Evolutionary conservation across 2,329 filamentous ascomycete genomes (phyloP).

Genomic region (Leptographium radiaticola): DNA sequence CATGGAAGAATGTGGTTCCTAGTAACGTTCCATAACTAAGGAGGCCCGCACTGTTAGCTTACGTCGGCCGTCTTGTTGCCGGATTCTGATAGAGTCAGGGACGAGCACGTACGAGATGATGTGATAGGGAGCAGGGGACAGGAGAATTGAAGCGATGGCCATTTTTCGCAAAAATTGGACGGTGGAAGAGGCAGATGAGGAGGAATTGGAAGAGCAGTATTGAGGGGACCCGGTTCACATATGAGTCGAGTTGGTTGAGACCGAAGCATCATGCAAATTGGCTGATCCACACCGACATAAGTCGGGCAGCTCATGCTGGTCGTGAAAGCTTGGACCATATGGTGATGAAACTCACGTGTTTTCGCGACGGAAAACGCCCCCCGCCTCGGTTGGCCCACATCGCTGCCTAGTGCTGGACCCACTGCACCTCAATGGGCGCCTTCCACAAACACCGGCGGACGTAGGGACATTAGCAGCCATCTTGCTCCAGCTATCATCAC

Average conservation of each 20-base stretch:
- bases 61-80: not conserved
- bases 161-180: not conserved
- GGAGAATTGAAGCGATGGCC: constrained; percentile 31
- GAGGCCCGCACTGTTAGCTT: not conserved
- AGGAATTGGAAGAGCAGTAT: not conserved
- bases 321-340: not conserved
- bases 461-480: not conserved
- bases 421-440: not conserved
- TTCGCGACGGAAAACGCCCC: constrained; percentile 6
- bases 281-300: not conserved
- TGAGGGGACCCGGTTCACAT: no score
- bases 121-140: constrained; percentile 60
- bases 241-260: not conserved
- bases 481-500: not conserved
- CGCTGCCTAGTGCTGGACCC: constrained; percentile 6
- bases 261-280: not conserved
- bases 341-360: constrained; percentile 6
- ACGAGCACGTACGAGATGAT: constrained; percentile 48
- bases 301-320: not conserved
- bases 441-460: not conserved
- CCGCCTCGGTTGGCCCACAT: not conserved
- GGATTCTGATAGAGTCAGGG: not conserved
- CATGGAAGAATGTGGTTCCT: constrained; percentile 78
- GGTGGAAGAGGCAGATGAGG: not conserved
- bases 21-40: constrained; percentile 74